Evolutionary conservation across 257 asterid species (phyloP).

Genomic region (Solanum corneliomulleri): DNA sequence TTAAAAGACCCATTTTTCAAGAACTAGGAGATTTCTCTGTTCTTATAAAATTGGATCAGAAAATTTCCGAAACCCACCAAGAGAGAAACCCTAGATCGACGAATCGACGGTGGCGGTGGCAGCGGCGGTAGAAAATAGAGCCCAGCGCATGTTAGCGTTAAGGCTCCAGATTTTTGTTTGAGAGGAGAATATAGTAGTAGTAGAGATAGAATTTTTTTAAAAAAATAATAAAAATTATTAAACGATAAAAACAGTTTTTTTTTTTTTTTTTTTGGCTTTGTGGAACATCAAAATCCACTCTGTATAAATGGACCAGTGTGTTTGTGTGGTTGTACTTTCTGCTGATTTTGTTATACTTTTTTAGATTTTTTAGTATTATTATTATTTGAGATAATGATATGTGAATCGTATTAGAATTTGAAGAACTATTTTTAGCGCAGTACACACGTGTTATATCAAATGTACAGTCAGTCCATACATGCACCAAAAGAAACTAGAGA

Average conservation of each 20-base stretch:
- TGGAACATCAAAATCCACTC: background rate
- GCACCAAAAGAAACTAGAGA: background rate
- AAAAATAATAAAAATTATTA: background rate
- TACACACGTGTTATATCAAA: background rate
- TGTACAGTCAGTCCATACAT: background rate
- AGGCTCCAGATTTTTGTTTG: constrained; percentile 23
- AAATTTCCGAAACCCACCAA: background rate
- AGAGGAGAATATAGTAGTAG: background rate
- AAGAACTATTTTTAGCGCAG: background rate
- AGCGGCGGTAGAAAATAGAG: constrained; percentile 9
- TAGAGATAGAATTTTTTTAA: background rate
- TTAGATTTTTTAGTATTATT: background rate
- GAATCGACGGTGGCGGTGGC: constrained; percentile 3
- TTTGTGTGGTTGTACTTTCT: background rate
- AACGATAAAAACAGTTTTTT: background rate
- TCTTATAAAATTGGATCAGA: background rate
- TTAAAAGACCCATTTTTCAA: constrained; percentile 29
- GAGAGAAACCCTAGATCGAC: background rate
- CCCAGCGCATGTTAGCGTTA: constrained; percentile 53
- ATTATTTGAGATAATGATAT: background rate
- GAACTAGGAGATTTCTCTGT: background rate
- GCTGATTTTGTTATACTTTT: background rate
- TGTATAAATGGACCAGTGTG: background rate
- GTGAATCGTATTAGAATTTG: background rate
- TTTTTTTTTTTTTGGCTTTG: background rate